Percentiles rank a stretch among this genome's conserved stretches.
These are phyloP conservation scores for Protea cynaroides DNA, from an alignment of 164 flowering plant genomes.

Conservation along the genomic window DNA sequence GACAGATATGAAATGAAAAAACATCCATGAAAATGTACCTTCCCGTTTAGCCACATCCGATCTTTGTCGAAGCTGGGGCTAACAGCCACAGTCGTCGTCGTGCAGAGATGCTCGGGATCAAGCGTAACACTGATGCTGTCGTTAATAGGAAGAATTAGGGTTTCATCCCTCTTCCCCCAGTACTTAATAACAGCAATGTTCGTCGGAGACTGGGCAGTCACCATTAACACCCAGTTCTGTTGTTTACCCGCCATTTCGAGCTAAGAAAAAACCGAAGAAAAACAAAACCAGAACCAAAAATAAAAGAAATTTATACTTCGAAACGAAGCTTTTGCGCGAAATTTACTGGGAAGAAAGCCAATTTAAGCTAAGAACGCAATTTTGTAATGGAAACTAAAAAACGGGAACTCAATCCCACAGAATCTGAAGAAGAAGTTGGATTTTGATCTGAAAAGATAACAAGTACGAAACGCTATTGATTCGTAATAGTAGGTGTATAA, in stretches of 20 bases:
- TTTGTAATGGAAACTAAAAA: too few species aligned
- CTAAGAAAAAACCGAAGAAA: background rate
- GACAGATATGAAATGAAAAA: background rate
- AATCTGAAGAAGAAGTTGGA: too few species aligned
- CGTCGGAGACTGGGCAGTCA: constrained; percentile 87
- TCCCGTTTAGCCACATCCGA: constrained; percentile 97
- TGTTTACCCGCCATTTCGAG: constrained; percentile 20
- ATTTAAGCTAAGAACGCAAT: background rate
- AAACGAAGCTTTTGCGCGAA: background rate
- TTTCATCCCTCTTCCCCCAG: constrained; percentile 97
- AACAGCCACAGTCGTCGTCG: constrained; percentile 93
- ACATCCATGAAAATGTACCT: constrained; percentile 36
- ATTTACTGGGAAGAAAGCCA: background rate
- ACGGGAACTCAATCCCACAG: too few species aligned
- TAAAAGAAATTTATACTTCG: background rate
- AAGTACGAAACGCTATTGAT: too few species aligned
- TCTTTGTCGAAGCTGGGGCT: constrained; percentile 71
- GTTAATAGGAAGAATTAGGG: constrained; percentile 79
- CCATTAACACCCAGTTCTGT: constrained; percentile 64
- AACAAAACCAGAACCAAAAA: background rate
- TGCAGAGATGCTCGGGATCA: constrained; percentile 88
- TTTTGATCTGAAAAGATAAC: too few species aligned
- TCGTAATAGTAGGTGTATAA: too few species aligned
- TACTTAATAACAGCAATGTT: constrained; percentile 97
- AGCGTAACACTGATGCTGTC: constrained; percentile 94